These are phyloP conservation scores for Capsicum chinense DNA, from an alignment of 257 asterid genomes.

Conservation along the genomic window DNA sequence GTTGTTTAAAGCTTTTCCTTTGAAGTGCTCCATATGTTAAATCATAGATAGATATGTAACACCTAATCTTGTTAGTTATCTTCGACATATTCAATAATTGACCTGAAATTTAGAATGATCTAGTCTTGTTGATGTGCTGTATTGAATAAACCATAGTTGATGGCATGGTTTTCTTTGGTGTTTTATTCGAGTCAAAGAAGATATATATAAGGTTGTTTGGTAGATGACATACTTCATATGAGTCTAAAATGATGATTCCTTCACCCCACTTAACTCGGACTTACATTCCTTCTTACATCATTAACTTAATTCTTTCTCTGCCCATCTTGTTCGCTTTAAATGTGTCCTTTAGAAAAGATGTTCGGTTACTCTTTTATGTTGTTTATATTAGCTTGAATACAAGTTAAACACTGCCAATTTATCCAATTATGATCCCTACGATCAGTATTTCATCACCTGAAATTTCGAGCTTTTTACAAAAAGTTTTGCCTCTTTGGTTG, in stretches of 20 bases:
- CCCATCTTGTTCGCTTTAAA: not conserved
- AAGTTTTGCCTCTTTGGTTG: not conserved
- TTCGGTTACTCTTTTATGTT: not conserved
- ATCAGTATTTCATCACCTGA: not conserved
- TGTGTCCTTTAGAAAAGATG: not conserved
- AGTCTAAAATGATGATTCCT: not conserved
- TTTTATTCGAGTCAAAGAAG: not conserved
- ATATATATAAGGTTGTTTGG: not conserved
- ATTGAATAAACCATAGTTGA: not conserved
- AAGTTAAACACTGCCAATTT: not conserved
- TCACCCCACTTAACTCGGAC: not conserved
- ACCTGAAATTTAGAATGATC: not conserved
- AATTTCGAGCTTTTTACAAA: not conserved
- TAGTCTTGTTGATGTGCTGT: not conserved
- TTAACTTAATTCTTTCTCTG: not conserved
- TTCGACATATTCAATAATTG: not conserved
- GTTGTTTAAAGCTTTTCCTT: not conserved
- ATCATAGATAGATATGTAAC: not conserved
- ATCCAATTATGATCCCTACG: not conserved
- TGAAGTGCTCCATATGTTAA: constrained; percentile 4
- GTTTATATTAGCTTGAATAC: not conserved
- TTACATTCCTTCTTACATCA: not conserved
- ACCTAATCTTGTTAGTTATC: not conserved
- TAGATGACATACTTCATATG: not conserved
- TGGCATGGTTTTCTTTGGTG: not conserved